Evolutionary conservation across 768 basidiomycete genomes (phyloP), one percentile per base, ranked within the genome.

Genomic region (Suillus ampliporus): DNA sequence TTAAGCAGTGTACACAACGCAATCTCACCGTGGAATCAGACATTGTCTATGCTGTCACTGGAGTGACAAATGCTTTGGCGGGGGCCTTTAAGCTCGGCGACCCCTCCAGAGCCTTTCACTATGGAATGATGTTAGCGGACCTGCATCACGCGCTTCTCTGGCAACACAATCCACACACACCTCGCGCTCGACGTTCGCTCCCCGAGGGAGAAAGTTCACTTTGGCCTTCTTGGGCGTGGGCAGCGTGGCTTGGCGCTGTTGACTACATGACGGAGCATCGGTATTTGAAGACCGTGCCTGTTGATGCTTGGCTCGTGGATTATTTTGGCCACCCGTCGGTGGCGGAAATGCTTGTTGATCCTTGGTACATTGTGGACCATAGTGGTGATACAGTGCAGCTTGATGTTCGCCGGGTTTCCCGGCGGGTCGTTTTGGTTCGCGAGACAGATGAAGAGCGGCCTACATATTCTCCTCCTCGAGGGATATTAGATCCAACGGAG

Each of bases 191-290:
- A 10, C 71, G 71, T 15, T 47, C 47, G 26, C 26, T 14, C 2
- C 38, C 58, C 13, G 28, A 52, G 26, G 21, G 35, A 1, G 46
- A 26, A 17, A n/a, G 35, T 51, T 19, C 62, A 5, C 40, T 19
- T 23, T 72, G 63, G 59, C 71, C 71, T 10, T 70, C 71, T 8
- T 71, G 71, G 71, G 62, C 71, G 13, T 71, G 71, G 71, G 62
- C 71, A 5, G 67, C 68, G 5, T 71, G 71, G 71, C 64, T 53
- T 31, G 71, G 71, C 26, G 71, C 67, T 6, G 50, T 63, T 17
- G 13, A 23, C 28, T 61, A 63, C 50, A 58, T 21, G 50, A 3
- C 31, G 50, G 50, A 51, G 31, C 50, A 51, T 51, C 50, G 50
- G 11, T 51, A 51, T 51, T 51, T 51, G 50, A 46, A 19, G 53